Evolutionary conservation across 1,284 basidiomycete genomes (phyloP).

Genomic region (Cystobasidium pallidum): DNA sequence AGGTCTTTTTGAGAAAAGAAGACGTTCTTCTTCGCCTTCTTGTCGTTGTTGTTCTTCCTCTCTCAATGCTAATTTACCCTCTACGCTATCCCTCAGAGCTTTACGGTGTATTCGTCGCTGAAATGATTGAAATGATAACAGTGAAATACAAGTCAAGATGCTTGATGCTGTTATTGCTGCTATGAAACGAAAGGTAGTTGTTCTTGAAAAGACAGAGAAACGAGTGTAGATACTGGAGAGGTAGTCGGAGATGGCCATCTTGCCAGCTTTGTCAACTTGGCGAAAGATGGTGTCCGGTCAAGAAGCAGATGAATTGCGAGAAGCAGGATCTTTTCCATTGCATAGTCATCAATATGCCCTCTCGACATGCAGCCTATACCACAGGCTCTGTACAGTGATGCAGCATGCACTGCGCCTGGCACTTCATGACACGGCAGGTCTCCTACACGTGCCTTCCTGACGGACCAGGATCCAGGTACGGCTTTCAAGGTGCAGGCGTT

Average conservation of each 20-base stretch:
- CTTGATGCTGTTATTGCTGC: slow-evolving; percentile 24
- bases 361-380: too few relatives aligned
- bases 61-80: slow-evolving; percentile 16
- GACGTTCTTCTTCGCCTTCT: background rate
- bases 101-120: slow-evolving; percentile 28
- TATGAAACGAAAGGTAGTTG: slow-evolving; percentile 19
- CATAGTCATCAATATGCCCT: too few relatives aligned
- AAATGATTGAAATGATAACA: slow-evolving; percentile 31
- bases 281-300: background rate
- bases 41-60: background rate
- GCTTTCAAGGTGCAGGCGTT: background rate
- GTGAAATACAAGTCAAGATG: slow-evolving; percentile 9
- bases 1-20: background rate
- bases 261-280: background rate
- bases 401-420: too few relatives aligned
- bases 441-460: too few relatives aligned
- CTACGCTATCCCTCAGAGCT: slow-evolving; percentile 34
- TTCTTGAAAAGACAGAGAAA: slow-evolving; percentile 1
- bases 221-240: slow-evolving; percentile 2
- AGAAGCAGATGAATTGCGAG: too few relatives aligned
- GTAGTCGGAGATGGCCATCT: slow-evolving; percentile 22
- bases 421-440: too few relatives aligned
- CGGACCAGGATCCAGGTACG: too few relatives aligned
- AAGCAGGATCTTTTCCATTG: too few relatives aligned
- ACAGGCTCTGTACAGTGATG: too few relatives aligned